phyloP scores from a whole-genome alignment of 306 rosid genomes.

The Lotus japonicus region DNA sequence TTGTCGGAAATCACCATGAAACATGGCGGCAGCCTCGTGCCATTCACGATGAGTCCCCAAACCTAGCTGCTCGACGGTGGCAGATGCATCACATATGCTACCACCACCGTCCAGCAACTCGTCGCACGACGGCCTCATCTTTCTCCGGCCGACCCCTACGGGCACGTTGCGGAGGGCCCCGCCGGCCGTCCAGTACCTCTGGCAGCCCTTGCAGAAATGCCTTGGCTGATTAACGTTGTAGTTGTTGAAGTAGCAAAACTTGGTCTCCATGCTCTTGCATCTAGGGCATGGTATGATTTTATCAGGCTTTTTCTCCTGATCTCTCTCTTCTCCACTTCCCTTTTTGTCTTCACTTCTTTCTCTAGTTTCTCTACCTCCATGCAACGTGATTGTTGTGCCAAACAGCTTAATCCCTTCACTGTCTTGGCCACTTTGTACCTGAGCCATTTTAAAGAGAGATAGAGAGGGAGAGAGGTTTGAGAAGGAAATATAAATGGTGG shows the following conservation, averaged over 20 bases:
- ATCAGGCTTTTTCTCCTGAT: constrained; percentile 33
- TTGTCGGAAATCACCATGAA: constrained; percentile 35
- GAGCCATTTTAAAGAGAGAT: constrained; percentile 28
- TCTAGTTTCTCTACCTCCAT: constrained; percentile 12
- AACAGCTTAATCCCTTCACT: constrained; percentile 60
- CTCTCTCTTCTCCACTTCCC: constrained; percentile 26
- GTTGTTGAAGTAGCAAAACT: constrained; percentile 74
- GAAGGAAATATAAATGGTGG: neutral
- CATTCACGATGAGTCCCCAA: constrained; percentile 54
- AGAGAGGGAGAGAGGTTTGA: neutral
- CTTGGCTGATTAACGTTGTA: constrained; percentile 83
- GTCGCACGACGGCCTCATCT: constrained; percentile 35
- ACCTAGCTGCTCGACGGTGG: constrained; percentile 44
- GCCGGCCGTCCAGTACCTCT: constrained; percentile 76
- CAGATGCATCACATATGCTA: constrained; percentile 12
- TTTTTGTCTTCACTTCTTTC: constrained; percentile 23
- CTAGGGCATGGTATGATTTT: constrained; percentile 70
- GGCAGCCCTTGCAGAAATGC: constrained; percentile 76
- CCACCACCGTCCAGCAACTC: constrained; percentile 20
- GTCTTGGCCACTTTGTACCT: constrained; percentile 23
- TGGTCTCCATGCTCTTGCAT: constrained; percentile 80
- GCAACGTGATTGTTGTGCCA: constrained; percentile 47
- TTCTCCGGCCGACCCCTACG: constrained; percentile 62
- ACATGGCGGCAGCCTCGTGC: constrained; percentile 36
- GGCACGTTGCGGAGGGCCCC: constrained; percentile 83